Evolutionary conservation across 73 alveolate species (phyloP), one percentile per base, ranked within the genome.

Genomic region (Breviolum minutum): DNA sequence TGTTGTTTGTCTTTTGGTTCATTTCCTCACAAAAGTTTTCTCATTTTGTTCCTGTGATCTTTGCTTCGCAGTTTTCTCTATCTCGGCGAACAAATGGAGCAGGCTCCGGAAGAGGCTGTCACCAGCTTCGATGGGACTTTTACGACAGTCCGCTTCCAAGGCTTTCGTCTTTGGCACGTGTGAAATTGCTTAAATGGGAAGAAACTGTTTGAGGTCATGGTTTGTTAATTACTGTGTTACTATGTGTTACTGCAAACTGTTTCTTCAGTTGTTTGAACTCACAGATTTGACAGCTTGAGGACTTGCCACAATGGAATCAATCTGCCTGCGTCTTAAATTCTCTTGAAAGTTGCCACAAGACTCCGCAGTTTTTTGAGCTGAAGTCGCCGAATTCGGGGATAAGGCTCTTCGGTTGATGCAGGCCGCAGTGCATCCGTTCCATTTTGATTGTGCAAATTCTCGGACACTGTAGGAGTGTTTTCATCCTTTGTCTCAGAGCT

Each of bases 81-180:
- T n/a, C 54, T 40, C 54, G 54, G 54, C 3, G 54, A 40, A 0
- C 54, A 40, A 40, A 40, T 3, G 54, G 54, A 40, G 79, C 32
- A 82, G 91, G 91, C 64, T 40, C 91, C 91, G 26, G 70, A 8
- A 30, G 91, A 82, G 70, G 63, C 80, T 0, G 80, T 63, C 29
- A 89, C 96, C 68, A 91, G 96, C 87, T 89, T 89, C 68, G 66
- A 70, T 24, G 87, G 87, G 30, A 32, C 96, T 74, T 54, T 89
- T 74, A 64, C 96, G 16, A 70, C 96, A 6, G 96, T 80, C 95
- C 12, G 40, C 63, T 62, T 12, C 82, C 40, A 79, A 9, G 54
- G 54, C 54, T 40, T 40, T 40, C 54, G 54, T 40, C 54, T 40
- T 40, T 40, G 54, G 54, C 54, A 40, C 54, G 3, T 40, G 54